Percentiles rank a stretch among this genome's conserved stretches.
phyloP scores from a whole-genome alignment of 139 green algal genomes.

The Edaphochlamys debaryana region DNA sequence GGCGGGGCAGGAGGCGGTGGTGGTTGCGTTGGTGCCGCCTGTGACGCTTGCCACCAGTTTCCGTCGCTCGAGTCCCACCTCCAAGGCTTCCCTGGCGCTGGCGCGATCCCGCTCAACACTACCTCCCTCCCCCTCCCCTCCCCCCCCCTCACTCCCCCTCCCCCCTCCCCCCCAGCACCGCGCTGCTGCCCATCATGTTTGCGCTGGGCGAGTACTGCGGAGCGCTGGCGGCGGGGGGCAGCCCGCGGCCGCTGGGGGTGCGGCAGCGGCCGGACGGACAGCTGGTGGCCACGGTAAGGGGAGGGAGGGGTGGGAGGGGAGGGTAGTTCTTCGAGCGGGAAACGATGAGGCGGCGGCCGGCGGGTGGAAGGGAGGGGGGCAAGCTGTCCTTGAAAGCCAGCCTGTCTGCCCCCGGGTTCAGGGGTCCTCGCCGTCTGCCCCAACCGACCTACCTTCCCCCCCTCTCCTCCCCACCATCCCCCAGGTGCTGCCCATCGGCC shows the following conservation, averaged over 20 bases:
- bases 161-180: conserved; percentile 33
- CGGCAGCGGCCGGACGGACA: conserved; percentile 25
- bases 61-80: too few species aligned
- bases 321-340: not conserved
- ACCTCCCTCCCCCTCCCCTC: not conserved
- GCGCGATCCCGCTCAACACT: too few species aligned
- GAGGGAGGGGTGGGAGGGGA: not conserved
- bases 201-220: conserved; percentile 65
- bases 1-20: too few species aligned
- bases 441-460: too few species aligned
- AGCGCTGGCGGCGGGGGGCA: conserved; percentile 55
- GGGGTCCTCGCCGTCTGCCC: too few species aligned
- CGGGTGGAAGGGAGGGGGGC: too few species aligned
- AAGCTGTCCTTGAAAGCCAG: too few species aligned
- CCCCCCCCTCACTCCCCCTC: not conserved
- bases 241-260: conserved; percentile 35
- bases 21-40: too few species aligned
- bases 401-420: too few species aligned
- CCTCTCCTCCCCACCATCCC: too few species aligned
- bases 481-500: conserved; percentile 38
- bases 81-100: not conserved
- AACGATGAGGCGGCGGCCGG: not conserved
- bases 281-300: conserved; percentile 40
- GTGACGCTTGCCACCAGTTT: too few species aligned
- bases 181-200: conserved; percentile 55